Evolutionary conservation across 164 flowering plant species (phyloP), one percentile per base, ranked within the genome.

Genomic region (Annona squamosa): DNA sequence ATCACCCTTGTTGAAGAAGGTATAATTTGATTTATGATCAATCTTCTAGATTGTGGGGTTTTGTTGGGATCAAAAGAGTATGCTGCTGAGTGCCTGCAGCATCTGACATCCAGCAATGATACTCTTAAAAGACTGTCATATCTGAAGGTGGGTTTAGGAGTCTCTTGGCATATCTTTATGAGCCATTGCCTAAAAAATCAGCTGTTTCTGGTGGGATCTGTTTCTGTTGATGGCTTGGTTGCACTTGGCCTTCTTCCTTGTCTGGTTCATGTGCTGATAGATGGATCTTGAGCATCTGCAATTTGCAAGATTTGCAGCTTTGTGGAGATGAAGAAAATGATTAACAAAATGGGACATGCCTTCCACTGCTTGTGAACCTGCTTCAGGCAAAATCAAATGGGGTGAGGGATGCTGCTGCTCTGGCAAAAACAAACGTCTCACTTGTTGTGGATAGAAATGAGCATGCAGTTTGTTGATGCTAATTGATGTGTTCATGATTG

Each of bases 11-110:
- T 88, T 0, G 98, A 94, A 44, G 97, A 90, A 82, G 97, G 97
- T 61, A 86, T 91, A 10, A 77, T 94, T 0, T 82, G 26, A 69
- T 86, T 88, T 9, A 89, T 87, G 93, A 84, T 92, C 73, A 78
- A 81, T 80, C 86, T 92, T n/a, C 85, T 94, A 4, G 90, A 91
- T 65, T 77, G 83, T 57, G 98, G 95, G 69, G 78, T 89, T 70
- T 70, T 90, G 62, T 79, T 90, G 71, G 97, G 93, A 16, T 85
- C 97, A 0, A 91, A 87, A 76, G 97, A 92, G 79, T 89, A 91
- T 73, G 97, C 97, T 1, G 94, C 97, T 0, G 97, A 94, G 72
- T 92, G 98, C 83, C 79, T 90, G 82, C 92, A 89, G 83, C 88
- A 88, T 80, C 86, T 94, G 74, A 91, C 98, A 43, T 80, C 86